Evolutionary conservation across 2,329 filamentous ascomycete genomes (phyloP).

Genomic region (Fusarium tricinctum): DNA sequence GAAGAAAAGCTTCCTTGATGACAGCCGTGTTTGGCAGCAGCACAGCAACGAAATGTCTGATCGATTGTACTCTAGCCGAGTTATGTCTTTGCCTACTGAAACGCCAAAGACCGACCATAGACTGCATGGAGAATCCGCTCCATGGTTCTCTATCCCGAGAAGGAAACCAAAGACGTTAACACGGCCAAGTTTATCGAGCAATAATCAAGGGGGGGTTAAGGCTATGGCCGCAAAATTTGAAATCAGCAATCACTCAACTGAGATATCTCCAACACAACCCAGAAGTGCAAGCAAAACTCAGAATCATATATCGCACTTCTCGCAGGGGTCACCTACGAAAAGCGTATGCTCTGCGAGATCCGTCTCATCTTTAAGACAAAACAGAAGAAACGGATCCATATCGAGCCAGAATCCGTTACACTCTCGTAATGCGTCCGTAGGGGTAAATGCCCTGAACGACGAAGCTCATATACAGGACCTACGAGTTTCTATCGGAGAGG

Average conservation of each 20-base stretch:
- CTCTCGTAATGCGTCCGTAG: slow-evolving; percentile 15
- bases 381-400: slow-evolving; percentile 8
- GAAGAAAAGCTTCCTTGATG: background rate
- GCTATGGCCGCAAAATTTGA: slow-evolving; percentile 69
- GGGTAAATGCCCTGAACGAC: background rate
- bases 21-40: background rate
- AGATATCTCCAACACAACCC: slow-evolving; percentile 6
- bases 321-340: slow-evolving; percentile 30
- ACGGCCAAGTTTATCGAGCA: slow-evolving; percentile 40
- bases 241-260: slow-evolving; percentile 40
- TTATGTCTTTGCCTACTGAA: slow-evolving; percentile 5
- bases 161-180: slow-evolving; percentile 20
- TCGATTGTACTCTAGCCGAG: background rate
- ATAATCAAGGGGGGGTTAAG: slow-evolving; percentile 57
- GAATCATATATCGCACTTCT: slow-evolving; percentile 41
- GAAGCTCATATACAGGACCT: slow-evolving; percentile 16
- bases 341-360: slow-evolving; percentile 25
- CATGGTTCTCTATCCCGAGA: slow-evolving; percentile 22
- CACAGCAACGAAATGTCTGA: background rate
- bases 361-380: slow-evolving; percentile 21
- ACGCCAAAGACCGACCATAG: slow-evolving; percentile 2
- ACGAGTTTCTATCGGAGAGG: slow-evolving; percentile 38
- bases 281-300: slow-evolving; percentile 38
- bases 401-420: slow-evolving; percentile 15
- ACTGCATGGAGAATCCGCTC: background rate